Evolutionary conservation across 2,329 filamentous ascomycete genomes (phyloP).

Genomic region (Epichloe festucae): DNA sequence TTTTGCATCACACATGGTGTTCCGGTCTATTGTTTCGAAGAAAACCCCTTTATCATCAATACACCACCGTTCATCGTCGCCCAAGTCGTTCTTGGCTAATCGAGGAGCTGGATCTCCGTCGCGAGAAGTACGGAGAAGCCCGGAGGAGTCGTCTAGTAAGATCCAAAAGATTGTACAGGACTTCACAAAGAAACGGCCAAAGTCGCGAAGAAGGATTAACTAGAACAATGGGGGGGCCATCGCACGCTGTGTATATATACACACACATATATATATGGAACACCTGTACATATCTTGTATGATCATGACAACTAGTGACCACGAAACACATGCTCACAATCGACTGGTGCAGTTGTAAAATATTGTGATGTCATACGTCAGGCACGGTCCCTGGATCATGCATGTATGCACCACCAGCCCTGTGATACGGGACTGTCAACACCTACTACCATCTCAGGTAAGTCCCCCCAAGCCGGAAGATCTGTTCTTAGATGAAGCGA

Average conservation of each 20-base stretch:
- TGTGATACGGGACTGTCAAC: neutral
- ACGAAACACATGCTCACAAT: neutral
- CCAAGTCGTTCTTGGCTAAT: conserved; percentile 19
- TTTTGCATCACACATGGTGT: conserved; percentile 25
- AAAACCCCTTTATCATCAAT: conserved; percentile 20
- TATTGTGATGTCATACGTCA: neutral
- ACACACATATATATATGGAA: conserved; percentile 23
- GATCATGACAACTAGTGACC: conserved; percentile 18
- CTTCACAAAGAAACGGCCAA: conserved; percentile 26
- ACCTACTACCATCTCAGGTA: neutral
- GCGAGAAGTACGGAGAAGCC: conserved; percentile 29
- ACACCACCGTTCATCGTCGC: conserved; percentile 22
- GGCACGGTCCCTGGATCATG: neutral
- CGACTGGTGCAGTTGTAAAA: neutral
- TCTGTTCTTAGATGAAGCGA: neutral
- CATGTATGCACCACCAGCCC: too few relatives aligned
- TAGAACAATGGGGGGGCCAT: conserved; percentile 19
- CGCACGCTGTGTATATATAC: conserved; percentile 27
- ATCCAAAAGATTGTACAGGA: conserved; percentile 35
- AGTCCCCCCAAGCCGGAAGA: neutral
- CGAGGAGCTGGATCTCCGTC: conserved; percentile 13
- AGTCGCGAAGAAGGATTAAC: conserved; percentile 26
- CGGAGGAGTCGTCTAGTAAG: conserved; percentile 31
- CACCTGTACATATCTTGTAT: conserved; percentile 24
- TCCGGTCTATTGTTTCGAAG: conserved; percentile 17